These are phyloP conservation scores for Sanguinoderma infundibulare DNA, from an alignment of 1,284 basidiomycete genomes.

Conservation along the genomic window DNA sequence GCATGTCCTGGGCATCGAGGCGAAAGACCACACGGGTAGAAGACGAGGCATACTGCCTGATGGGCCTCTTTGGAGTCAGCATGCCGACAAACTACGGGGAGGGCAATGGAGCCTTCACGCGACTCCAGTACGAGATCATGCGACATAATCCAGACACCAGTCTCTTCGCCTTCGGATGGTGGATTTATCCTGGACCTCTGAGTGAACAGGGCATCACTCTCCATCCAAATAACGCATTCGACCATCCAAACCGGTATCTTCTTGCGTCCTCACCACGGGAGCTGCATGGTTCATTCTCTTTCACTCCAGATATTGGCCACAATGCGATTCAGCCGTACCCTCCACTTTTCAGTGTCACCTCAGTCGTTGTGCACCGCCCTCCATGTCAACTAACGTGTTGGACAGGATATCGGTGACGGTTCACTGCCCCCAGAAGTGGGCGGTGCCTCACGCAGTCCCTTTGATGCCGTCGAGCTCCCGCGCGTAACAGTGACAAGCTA, in stretches of 20 bases:
- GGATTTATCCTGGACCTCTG: not conserved
- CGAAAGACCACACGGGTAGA: not conserved
- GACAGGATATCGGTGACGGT: not conserved
- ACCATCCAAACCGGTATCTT: not conserved
- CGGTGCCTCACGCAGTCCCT: too few species aligned
- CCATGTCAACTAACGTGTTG: not conserved
- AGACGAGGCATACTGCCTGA: conserved; percentile 5
- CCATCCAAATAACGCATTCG: not conserved
- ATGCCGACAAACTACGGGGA: conserved; percentile 9
- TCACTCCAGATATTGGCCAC: not conserved
- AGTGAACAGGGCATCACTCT: not conserved
- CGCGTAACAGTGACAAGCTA: not conserved
- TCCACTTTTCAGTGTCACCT: not conserved
- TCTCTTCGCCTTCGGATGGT: conserved; percentile 1
- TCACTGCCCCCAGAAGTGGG: too few species aligned
- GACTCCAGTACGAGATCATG: conserved; percentile 9
- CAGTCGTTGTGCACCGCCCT: not conserved
- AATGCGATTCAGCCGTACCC: not conserved
- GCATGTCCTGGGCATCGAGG: conserved; percentile 5
- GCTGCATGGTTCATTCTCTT: not conserved
- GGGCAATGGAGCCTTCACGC: not conserved
- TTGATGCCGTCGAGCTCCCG: not conserved
- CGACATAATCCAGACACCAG: conserved; percentile 1
- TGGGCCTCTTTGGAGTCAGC: conserved; percentile 1
- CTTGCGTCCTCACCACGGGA: not conserved